Evolutionary conservation across 345 rosid genomes (phyloP).

Genomic region (Luvunga scandens): DNA sequence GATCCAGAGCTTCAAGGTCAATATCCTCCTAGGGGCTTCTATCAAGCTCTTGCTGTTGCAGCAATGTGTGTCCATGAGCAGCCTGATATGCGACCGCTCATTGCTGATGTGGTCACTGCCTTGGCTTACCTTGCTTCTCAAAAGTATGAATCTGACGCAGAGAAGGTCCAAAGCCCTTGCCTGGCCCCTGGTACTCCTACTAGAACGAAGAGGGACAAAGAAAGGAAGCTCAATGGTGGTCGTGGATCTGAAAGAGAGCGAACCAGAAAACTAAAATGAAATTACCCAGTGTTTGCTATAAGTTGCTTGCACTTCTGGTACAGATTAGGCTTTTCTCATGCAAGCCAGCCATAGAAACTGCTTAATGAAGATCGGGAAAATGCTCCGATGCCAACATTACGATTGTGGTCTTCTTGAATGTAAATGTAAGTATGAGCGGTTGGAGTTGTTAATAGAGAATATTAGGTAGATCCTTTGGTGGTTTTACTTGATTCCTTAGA

Average conservation of each 20-base stretch:
- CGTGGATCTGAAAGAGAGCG: slow-evolving; percentile 24
- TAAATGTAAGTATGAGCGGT: not conserved
- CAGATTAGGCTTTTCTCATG: not conserved
- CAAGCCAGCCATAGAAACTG: not conserved
- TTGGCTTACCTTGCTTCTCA: slow-evolving; percentile 79
- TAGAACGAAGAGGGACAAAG: slow-evolving; percentile 40
- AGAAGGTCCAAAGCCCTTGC: slow-evolving; percentile 39
- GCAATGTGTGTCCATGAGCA: slow-evolving; percentile 94
- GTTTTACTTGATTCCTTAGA: not conserved
- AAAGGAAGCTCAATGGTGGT: slow-evolving; percentile 25
- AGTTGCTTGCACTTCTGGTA: slow-evolving; percentile 1
- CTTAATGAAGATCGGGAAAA: not conserved
- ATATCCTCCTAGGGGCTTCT: slow-evolving; percentile 75
- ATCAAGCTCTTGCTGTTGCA: slow-evolving; percentile 93
- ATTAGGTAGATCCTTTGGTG: too few relatives aligned
- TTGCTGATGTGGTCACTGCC: slow-evolving; percentile 93
- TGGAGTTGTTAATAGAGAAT: too few relatives aligned
- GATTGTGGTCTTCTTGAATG: not conserved
- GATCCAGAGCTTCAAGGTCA: slow-evolving; percentile 83
- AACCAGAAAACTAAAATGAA: slow-evolving; percentile 24
- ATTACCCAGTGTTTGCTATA: not conserved
- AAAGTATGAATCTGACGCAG: slow-evolving; percentile 50
- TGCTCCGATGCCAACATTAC: not conserved
- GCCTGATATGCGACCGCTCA: slow-evolving; percentile 74
- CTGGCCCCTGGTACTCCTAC: slow-evolving; percentile 57